Percentiles rank a stretch among this genome's conserved stretches.
phyloP scores from a whole-genome alignment of 768 basidiomycete species.

The Collybia mongolica region DNA sequence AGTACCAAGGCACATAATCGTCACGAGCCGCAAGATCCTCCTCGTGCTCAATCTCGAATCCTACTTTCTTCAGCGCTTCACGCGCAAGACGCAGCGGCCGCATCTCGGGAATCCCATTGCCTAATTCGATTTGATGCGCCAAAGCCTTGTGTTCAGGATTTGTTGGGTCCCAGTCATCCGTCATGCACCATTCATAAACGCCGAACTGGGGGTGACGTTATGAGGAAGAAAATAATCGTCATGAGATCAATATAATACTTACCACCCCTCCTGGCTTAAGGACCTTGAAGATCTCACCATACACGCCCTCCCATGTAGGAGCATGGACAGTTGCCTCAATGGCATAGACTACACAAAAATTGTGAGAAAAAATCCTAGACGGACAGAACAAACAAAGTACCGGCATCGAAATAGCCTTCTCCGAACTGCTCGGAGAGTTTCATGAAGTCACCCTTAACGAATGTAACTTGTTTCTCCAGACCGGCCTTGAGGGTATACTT shows the following conservation, averaged over 20 bases:
- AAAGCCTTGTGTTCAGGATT: slow-evolving; percentile 86
- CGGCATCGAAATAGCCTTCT: slow-evolving; percentile 91
- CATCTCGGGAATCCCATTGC: slow-evolving; percentile 99
- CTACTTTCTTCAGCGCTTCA: slow-evolving; percentile 77
- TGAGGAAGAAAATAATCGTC: not conserved
- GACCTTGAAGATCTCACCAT: slow-evolving; percentile 88
- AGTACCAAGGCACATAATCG: slow-evolving; percentile 88
- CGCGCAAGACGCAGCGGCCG: slow-evolving; percentile 69
- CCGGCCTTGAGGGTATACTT: slow-evolving; percentile 79
- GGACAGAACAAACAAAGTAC: slow-evolving; percentile 39
- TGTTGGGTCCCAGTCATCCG: slow-evolving; percentile 86
- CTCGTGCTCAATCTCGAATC: slow-evolving; percentile 85
- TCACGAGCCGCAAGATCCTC: slow-evolving; percentile 91
- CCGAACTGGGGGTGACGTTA: slow-evolving; percentile 63
- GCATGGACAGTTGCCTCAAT: slow-evolving; percentile 99
- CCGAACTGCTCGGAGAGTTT: slow-evolving; percentile 90
- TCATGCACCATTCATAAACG: slow-evolving; percentile 99
- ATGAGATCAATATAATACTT: slow-evolving; percentile 28
- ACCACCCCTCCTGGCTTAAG: slow-evolving; percentile 96
- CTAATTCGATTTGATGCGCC: slow-evolving; percentile 89
- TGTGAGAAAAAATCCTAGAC: not conserved
- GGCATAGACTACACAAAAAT: slow-evolving; percentile 67
- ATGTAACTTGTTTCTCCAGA: slow-evolving; percentile 74
- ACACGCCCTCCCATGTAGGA: slow-evolving; percentile 94
- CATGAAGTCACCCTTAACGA: slow-evolving; percentile 96